Evolutionary conservation across 257 asterid genomes (phyloP).

Genomic region (Scutellaria barbata): DNA sequence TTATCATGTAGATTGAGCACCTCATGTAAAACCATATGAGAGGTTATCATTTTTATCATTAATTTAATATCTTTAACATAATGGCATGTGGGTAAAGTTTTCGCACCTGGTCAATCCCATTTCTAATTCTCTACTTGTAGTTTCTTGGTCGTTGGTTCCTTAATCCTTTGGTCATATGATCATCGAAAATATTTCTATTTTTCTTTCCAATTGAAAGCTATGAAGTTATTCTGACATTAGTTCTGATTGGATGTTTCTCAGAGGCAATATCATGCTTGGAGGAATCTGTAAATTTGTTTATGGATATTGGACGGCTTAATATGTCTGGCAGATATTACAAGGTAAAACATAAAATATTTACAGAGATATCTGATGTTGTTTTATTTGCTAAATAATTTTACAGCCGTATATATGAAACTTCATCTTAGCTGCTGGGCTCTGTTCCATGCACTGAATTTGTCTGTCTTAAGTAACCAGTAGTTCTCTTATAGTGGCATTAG

Average conservation of each 20-base stretch:
- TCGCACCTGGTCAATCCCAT: not conserved
- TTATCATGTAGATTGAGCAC: too few relatives aligned
- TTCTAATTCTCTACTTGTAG: not conserved
- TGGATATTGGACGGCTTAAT: constrained; percentile 84
- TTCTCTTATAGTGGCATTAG: constrained; percentile 1
- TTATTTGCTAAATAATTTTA: not conserved
- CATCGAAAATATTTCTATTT: not conserved
- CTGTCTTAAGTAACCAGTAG: not conserved
- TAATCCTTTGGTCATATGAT: not conserved
- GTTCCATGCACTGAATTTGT: constrained; percentile 13
- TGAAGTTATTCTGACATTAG: constrained; percentile 1
- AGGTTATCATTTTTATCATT: too few relatives aligned
- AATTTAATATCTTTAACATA: too few relatives aligned
- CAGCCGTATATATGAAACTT: not conserved
- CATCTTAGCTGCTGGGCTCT: not conserved
- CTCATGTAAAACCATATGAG: too few relatives aligned
- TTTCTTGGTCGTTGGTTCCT: constrained; percentile 9
- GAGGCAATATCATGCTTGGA: constrained; percentile 84
- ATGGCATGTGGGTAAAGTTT: not conserved
- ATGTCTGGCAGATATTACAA: constrained; percentile 92
- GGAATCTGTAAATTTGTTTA: constrained; percentile 70
- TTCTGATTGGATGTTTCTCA: constrained; percentile 48
- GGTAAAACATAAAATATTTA: constrained; percentile 50
- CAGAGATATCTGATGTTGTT: constrained; percentile 5
- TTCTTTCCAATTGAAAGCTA: constrained; percentile 21